Base-by-base conservation (phyloP, 345 rosid genomes). In the Populus deltoides region DNA sequence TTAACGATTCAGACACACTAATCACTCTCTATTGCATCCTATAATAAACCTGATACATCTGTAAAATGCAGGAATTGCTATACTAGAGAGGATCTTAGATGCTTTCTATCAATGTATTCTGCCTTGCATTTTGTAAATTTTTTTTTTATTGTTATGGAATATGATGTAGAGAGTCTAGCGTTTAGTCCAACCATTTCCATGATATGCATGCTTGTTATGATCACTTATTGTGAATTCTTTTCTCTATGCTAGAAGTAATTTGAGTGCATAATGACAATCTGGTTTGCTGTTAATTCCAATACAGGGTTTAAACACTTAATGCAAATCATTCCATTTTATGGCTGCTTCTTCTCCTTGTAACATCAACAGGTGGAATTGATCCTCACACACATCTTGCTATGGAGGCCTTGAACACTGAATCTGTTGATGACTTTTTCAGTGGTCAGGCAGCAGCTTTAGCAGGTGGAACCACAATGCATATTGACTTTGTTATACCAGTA, bases 371-470 rank as follows among this genome's bases (percentile, higher is more conserved):
- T 73, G 99, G 98, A 71, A 93, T 96, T 77, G 98, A 96, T 77
- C 99, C 99, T 1, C 99, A 94, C 82, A 90, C 98, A 0, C 99
- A 96, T 84, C 90, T 96, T 0, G 90, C 89, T 29, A 85, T 92
- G 90, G 95, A 87, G 62, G 91, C 89, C 75, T 87, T 96, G 98
- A 94, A 88, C 71, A 87, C 90, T 2, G 90, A 88, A 87, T 80
- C 97, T 8, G 66, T 90, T 76, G 99, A 96, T 78, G 97, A 96
- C 85, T 96, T 90, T 87, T 92, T 89, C 90, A 93, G 93, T 86
- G 98, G 99, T 81, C 99, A 96, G 87, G 97, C 94, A 79, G 99
- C 99, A 71, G 99, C 99, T 31, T 86, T 93, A 87, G 97, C 99
- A 39, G 98, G 99, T 81, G 99, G 99, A 80, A 96, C 98, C 70